These are phyloP conservation scores for Ustilago crameri DNA, from an alignment of 1,284 basidiomycete genomes.

Conservation along the genomic window DNA sequence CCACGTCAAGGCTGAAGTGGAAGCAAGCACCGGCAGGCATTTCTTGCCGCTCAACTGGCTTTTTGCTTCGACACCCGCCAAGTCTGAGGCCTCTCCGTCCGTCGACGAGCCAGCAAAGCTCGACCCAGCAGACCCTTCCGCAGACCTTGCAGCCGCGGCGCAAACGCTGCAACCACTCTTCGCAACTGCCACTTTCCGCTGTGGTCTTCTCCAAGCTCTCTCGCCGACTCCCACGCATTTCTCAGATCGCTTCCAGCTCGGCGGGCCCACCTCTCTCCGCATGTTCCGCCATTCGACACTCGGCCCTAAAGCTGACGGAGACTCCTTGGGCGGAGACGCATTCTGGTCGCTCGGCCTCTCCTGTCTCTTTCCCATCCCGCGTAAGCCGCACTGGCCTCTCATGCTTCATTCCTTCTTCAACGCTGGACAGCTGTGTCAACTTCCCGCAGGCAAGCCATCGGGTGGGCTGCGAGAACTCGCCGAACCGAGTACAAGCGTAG, in stretches of 20 bases:
- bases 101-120: slow-evolving; percentile 3
- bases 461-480: slow-evolving; percentile 3
- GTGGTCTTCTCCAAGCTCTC: slow-evolving; percentile 51
- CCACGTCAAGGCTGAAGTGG: slow-evolving; percentile 56
- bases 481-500: slow-evolving; percentile 77
- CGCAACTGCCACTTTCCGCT: slow-evolving; percentile 33
- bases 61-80: slow-evolving; percentile 2
- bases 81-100: slow-evolving; percentile 5
- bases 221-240: slow-evolving; percentile 71
- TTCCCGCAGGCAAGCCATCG: slow-evolving; percentile 53
- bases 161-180: slow-evolving; percentile 12
- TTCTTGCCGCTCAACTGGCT: slow-evolving; percentile 22
- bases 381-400: slow-evolving; percentile 84
- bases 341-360: slow-evolving; percentile 86
- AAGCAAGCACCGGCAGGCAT: slow-evolving; percentile 29
- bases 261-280: slow-evolving; percentile 88
- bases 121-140: background rate
- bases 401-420: slow-evolving; percentile 88
- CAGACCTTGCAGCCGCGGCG: background rate
- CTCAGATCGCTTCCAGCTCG: slow-evolving; percentile 90
- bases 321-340: slow-evolving; percentile 88
- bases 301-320: slow-evolving; percentile 80
- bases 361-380: slow-evolving; percentile 81
- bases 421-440: slow-evolving; percentile 80
- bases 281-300: slow-evolving; percentile 86